These are phyloP conservation scores for Scheffersomyces amazonensis DNA, from an alignment of 805 yeast species.

Conservation along the genomic window DNA sequence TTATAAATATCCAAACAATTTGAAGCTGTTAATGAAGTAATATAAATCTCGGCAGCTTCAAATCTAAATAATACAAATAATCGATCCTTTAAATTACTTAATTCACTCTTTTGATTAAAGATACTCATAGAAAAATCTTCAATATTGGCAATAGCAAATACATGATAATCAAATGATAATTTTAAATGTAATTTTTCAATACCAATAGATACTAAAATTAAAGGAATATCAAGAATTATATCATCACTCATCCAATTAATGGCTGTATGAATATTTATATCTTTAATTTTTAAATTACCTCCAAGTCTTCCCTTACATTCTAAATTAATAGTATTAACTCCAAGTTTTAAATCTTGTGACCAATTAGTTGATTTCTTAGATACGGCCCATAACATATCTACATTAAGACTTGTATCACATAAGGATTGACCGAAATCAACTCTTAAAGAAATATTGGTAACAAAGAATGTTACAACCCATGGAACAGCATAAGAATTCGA, in stretches of 20 bases:
- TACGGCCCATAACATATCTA: slow-evolving; percentile 66
- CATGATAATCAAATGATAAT: slow-evolving; percentile 79
- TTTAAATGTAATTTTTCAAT: slow-evolving; percentile 56
- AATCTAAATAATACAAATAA: slow-evolving; percentile 51
- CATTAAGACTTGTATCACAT: slow-evolving; percentile 56
- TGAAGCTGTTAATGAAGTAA: slow-evolving; percentile 85
- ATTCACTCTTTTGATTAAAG: slow-evolving; percentile 63
- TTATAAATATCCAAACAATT: slow-evolving; percentile 75
- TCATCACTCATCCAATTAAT: slow-evolving; percentile 65
- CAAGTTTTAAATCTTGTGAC: slow-evolving; percentile 68
- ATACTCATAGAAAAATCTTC: slow-evolving; percentile 50
- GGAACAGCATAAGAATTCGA: slow-evolving; percentile 67
- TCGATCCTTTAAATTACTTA: slow-evolving; percentile 53
- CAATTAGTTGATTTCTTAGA: slow-evolving; percentile 64
- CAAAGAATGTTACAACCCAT: slow-evolving; percentile 61
- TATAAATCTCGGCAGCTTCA: slow-evolving; percentile 54
- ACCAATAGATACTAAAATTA: slow-evolving; percentile 60
- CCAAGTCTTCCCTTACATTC: slow-evolving; percentile 76
- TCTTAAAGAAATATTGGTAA: slow-evolving; percentile 49
- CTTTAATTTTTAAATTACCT: slow-evolving; percentile 54
- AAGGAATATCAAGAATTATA: slow-evolving; percentile 53
- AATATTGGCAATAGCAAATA: slow-evolving; percentile 65
- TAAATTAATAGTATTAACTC: slow-evolving; percentile 51
- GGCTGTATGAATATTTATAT: slow-evolving; percentile 57
- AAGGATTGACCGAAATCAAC: slow-evolving; percentile 83